Percentiles rank a stretch among this genome's conserved stretches.
These are phyloP conservation scores for Metarhizium album DNA, from an alignment of 2,329 filamentous ascomycete species.

Conservation along the genomic window DNA sequence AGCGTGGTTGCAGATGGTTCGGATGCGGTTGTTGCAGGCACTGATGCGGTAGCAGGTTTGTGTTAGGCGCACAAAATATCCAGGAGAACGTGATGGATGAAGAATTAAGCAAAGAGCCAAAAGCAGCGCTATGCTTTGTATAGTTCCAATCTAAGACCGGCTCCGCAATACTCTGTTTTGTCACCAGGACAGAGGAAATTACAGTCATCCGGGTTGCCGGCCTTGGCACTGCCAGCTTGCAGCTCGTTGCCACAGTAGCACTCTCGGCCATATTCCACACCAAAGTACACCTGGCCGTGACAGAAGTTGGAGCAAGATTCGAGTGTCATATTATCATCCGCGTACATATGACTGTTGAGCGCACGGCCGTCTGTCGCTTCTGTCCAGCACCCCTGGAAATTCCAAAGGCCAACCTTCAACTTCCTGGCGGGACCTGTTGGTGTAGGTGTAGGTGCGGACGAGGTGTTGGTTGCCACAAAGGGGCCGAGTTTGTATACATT, in stretches of 20 bases:
- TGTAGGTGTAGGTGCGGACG: conserved; percentile 9
- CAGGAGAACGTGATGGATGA: not conserved
- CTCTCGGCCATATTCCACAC: conserved; percentile 27
- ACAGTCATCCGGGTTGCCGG: conserved; percentile 22
- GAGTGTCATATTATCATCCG: conserved; percentile 22
- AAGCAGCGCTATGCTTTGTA: conserved; percentile 25
- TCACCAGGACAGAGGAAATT: conserved; percentile 25
- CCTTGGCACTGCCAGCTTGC: conserved; percentile 15
- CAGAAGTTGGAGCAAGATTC: conserved; percentile 23
- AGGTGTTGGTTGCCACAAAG: conserved; percentile 11
- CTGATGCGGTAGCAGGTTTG: not conserved
- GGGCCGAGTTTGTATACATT: conserved; percentile 23
- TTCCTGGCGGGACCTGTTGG: conserved; percentile 17
- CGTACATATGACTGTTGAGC: conserved; percentile 16
- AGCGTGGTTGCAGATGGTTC: not conserved
- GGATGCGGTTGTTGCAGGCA: not conserved
- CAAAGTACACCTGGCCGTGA: conserved; percentile 22
- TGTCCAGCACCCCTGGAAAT: conserved; percentile 26
- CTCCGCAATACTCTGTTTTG: conserved; percentile 20
- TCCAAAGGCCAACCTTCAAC: conserved; percentile 16
- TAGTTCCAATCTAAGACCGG: conserved; percentile 19
- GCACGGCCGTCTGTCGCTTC: conserved; percentile 22
- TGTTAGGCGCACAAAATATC: not conserved
- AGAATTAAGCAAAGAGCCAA: conserved; percentile 20
- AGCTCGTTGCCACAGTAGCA: conserved; percentile 27